Percentiles rank a stretch among this genome's conserved stretches.
Evolutionary conservation across 2,329 filamentous ascomycete genomes (phyloP).

Genomic region (Colletotrichum tabaci): DNA sequence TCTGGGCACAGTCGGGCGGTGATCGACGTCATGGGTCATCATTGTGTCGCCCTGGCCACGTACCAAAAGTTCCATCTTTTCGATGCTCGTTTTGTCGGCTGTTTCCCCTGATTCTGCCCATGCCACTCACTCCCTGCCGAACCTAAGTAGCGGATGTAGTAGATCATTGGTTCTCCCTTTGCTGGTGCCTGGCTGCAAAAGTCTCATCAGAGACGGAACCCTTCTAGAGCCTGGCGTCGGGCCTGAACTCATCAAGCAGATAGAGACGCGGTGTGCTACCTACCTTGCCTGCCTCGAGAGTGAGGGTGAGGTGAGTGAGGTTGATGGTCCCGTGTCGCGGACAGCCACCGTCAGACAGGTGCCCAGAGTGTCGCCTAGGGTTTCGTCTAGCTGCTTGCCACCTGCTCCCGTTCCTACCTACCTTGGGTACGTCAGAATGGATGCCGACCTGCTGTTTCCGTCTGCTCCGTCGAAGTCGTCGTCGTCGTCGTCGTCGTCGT

Average conservation of each 20-base stretch:
- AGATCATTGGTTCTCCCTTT: slow-evolving; percentile 6
- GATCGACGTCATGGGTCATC: slow-evolving; percentile 24
- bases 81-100: neutral
- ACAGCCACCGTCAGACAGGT: slow-evolving; percentile 1
- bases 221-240: neutral
- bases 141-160: neutral
- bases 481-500: too few relatives aligned
- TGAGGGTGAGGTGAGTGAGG: neutral
- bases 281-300: neutral
- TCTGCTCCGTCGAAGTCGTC: neutral
- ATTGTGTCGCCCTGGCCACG: neutral
- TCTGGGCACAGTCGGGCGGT: slow-evolving; percentile 18
- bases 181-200: slow-evolving; percentile 21
- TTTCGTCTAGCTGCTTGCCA: slow-evolving; percentile 13
- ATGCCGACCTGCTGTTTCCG: slow-evolving; percentile 24
- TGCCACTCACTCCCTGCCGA: too few relatives aligned
- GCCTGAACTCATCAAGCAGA: too few relatives aligned
- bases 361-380: slow-evolving; percentile 16
- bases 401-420: neutral
- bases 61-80: neutral
- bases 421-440: slow-evolving; percentile 23
- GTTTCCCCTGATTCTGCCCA: neutral
- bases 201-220: slow-evolving; percentile 6
- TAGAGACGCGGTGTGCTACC: neutral
- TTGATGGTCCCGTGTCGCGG: slow-evolving; percentile 11